Evolutionary conservation across 352 stramenopile genomes (phyloP), one percentile per base, ranked within the genome.

Genomic region (Phytopythium mirpurense): DNA sequence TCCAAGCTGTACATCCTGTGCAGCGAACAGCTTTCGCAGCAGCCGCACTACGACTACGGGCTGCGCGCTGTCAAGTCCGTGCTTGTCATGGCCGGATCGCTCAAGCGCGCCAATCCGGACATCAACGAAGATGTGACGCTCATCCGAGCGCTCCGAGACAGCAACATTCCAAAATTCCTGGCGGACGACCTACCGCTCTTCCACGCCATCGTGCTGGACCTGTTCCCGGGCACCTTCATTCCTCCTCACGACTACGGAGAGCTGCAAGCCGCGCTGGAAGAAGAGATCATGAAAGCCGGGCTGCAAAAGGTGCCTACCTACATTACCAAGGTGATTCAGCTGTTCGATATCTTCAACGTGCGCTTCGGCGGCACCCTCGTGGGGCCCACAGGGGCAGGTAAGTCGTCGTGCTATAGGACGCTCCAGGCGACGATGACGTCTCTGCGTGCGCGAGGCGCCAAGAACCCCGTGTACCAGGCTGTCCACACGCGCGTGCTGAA

Each of bases 1-100:
- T 97, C 96, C 86, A 96, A 68, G 68, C 97, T 69, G 78, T 98
- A 84, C 74, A 93, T 95, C 35, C 68, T 98, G 19, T 98, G 90
- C 42, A 92, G 84, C 16, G 86, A 98, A 49, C 85, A 98, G 60
- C 82, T 98, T 15, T 98, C 90, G 8, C 96, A 85, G 43, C 91
- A 98, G 61, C 83, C 93, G 19, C 93, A 98, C 63, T 98, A 98
- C 59, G 93, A 98, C 68, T 98, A 98, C 58, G 93, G 93, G 8
- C 57, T 98, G 38, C 72, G 93, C 21, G 93, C 93, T 21, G 71
- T 98, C 7, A 98, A 98, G 62, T 85, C 83, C 0, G 93, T 98
- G 53, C 58, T 98, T 5, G 93, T 96, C 40, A 96, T 97, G 78
- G 93, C 93, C 24, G 92, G 92, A 1, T 71, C 80, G 1, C 72